Evolutionary conservation across 2,329 filamentous ascomycete species (phyloP), one percentile per base, ranked within the genome.

Genomic region (Pseudogymnoascus sp.): DNA sequence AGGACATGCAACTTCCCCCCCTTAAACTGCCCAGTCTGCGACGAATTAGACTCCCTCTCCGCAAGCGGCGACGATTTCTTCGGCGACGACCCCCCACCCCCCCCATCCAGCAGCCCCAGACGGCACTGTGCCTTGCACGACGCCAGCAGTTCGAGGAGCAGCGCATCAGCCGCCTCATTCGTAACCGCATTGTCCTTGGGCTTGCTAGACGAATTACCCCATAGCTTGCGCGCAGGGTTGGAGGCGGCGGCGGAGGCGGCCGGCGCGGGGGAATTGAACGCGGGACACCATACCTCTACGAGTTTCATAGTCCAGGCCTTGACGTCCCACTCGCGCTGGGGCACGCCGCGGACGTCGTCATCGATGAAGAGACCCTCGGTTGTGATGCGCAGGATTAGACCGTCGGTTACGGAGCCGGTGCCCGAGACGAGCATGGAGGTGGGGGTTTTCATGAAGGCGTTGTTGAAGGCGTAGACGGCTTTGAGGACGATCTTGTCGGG

Each of bases 311-410:
- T 96, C 95, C 95, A 97, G 26, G 93, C 93, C 76, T 97, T 97
- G 73, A 97, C 86, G 75, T 99, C 95, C 95, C 95, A 99, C 77
- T 99, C 95, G 65, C 95, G 86, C 77, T 97, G 92, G n/a, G 91
- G 87, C 14, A 97, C 91, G 66, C 87, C 86, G 51, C 93, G 87
- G 62, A 97, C 85, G 74, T 97, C 95, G 75, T 99, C 95, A 74
- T 99, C 95, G 72, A 99, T 95, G 77, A 97, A 97, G 62, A 97
- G 82, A 16, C 95, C 95, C 75, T 96, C 93, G 1, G 91, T 96
- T 10, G 91, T 93, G 72, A 97, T 95, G 61, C 90, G 89, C 66
- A 99, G 82, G 66, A 97, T 90, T 54, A 99, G 81, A 0, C 95
- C 95, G 73, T 99, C 93, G 1, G 93, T 96, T 34, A 97, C 91